A percentile compares a stretch with the other conserved stretches of the same genome.
These are phyloP conservation scores for Oidiodendron maius DNA, from an alignment of 495 filamentous ascomycete genomes.

Conservation along the genomic window DNA sequence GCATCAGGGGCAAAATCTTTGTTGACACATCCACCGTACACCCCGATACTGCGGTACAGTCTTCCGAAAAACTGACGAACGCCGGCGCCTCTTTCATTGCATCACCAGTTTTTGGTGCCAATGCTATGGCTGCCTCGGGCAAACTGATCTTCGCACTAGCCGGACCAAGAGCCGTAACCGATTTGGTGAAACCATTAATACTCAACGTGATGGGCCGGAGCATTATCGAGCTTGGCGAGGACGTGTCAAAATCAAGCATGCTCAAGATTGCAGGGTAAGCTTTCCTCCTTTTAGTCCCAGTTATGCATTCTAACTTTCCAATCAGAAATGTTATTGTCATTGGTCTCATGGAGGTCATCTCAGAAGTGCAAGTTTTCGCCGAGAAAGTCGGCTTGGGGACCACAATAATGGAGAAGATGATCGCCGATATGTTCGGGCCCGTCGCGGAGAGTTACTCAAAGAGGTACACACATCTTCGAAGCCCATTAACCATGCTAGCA, in stretches of 20 bases:
- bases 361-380: conserved; percentile 49
- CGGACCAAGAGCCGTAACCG: conserved; percentile 24
- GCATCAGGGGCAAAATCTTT: conserved; percentile 28
- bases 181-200: conserved; percentile 27
- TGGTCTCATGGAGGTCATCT: conserved; percentile 35
- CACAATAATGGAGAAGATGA: conserved; percentile 41
- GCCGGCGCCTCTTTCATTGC: conserved; percentile 25
- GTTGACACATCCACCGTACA: conserved; percentile 37
- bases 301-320: no score
- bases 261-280: conserved; percentile 8
- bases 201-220: conserved; percentile 29
- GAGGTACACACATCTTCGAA: no score
- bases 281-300: no score
- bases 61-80: conserved; percentile 15
- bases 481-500: no score
- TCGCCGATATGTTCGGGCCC: conserved; percentile 45
- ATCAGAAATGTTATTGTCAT: conserved; percentile 5
- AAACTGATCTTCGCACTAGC: conserved; percentile 30
- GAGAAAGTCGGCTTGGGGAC: conserved; percentile 49
- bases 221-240: conserved; percentile 27
- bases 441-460: conserved; percentile 44
- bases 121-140: conserved; percentile 30
- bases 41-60: conserved; percentile 27
- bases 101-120: conserved; percentile 35
- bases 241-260: conserved; percentile 8